Evolutionary conservation across 1,284 basidiomycete genomes (phyloP).

Genomic region (Apiotrichum siamense): DNA sequence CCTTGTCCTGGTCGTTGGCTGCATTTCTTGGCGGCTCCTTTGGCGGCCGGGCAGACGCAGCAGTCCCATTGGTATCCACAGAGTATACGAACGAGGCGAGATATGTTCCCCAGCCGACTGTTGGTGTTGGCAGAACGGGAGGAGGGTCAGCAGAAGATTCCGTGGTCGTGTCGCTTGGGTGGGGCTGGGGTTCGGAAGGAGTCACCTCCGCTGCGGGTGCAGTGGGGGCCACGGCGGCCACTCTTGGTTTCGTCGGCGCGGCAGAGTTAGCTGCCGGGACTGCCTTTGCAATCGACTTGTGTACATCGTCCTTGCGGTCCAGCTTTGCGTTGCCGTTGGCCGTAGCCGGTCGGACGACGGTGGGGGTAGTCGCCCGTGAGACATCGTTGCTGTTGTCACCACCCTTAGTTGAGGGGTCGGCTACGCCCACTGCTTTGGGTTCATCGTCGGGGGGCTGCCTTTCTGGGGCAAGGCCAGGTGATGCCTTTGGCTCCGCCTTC

Average conservation of each 20-base stretch:
- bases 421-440: not conserved
- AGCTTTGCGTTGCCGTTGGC: not conserved
- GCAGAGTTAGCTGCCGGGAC: not conserved
- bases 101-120: slow-evolving; percentile 28
- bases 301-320: too few species aligned
- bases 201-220: too few species aligned
- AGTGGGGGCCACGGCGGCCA: too few species aligned
- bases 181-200: not conserved
- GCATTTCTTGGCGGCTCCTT: not conserved
- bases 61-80: not conserved
- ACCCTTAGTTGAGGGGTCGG: too few species aligned
- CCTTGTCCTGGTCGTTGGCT: not conserved
- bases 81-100: slow-evolving; percentile 27
- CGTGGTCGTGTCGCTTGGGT: not conserved
- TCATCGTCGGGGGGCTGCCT: not conserved
- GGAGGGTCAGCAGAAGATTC: not conserved
- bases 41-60: not conserved
- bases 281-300: too few species aligned
- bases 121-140: not conserved
- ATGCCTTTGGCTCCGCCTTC: not conserved
- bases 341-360: not conserved
- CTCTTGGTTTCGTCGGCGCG: not conserved
- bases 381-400: too few species aligned
- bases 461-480: not conserved
- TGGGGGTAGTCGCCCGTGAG: too few species aligned